A percentile compares a stretch with the other conserved stretches of the same genome.
phyloP scores from a whole-genome alignment of 164 flowering plant species.

The Aristolochia fimbriata region DNA sequence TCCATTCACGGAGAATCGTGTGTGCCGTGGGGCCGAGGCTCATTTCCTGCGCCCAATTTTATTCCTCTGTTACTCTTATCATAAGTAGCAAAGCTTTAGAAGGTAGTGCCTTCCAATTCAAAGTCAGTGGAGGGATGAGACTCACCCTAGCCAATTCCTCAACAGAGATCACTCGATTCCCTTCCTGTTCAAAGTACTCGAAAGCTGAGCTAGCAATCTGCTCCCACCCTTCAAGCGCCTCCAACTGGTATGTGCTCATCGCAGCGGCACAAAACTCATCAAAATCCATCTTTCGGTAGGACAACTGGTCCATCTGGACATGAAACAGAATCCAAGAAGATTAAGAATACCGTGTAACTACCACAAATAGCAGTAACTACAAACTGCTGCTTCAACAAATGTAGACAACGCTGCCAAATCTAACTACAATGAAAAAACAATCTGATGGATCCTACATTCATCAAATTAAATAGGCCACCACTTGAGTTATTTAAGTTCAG shows the following conservation, averaged over 20 bases:
- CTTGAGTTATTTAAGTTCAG: too few species aligned
- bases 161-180: slow-evolving; percentile 59
- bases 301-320: slow-evolving; percentile 68
- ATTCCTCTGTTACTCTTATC: neutral
- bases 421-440: too few species aligned
- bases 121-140: neutral
- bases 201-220: slow-evolving; percentile 58
- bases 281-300: slow-evolving; percentile 56
- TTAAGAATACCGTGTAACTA: too few species aligned
- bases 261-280: slow-evolving; percentile 97
- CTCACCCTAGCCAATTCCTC: slow-evolving; percentile 77
- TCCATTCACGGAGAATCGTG: slow-evolving; percentile 64
- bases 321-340: neutral
- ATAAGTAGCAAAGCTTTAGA: neutral
- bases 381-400: too few species aligned
- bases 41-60: slow-evolving; percentile 55
- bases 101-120: too few species aligned
- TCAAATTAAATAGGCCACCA: too few species aligned
- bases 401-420: too few species aligned
- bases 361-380: too few species aligned
- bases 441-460: too few species aligned
- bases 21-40: slow-evolving; percentile 59
- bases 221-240: slow-evolving; percentile 87
- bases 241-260: slow-evolving; percentile 77
- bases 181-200: slow-evolving; percentile 72